Evolutionary conservation across 257 asterid genomes (phyloP).

Genomic region (Solanum ossicruentum): DNA sequence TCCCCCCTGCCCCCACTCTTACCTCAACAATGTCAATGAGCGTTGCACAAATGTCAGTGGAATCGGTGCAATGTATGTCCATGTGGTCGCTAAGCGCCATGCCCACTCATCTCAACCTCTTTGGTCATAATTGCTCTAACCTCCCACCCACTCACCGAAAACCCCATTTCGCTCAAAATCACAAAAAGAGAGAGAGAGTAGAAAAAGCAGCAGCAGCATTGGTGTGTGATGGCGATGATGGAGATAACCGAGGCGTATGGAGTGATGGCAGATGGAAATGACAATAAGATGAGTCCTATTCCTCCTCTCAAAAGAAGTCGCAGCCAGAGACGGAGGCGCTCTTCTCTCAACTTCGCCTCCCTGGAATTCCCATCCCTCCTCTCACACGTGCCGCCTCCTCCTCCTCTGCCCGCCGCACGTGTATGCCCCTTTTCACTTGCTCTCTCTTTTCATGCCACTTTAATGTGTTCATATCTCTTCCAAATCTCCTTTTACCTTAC

Average conservation of each 20-base stretch:
- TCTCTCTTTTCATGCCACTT: no score
- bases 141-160: background rate
- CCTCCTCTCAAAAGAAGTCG: slow-evolving; percentile 25
- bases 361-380: slow-evolving; percentile 7
- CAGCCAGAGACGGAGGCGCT: slow-evolving; percentile 32
- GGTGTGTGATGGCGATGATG: background rate
- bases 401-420: slow-evolving; percentile 10
- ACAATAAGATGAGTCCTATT: background rate
- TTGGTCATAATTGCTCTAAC: background rate
- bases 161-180: background rate
- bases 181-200: background rate
- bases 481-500: no score
- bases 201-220: background rate
- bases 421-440: background rate
- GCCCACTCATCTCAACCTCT: background rate
- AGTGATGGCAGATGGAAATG: background rate
- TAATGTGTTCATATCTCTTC: no score
- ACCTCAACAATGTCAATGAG: slow-evolving; percentile 12
- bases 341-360: slow-evolving; percentile 18
- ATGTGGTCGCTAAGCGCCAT: slow-evolving; percentile 11
- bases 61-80: background rate
- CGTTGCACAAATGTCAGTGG: slow-evolving; percentile 38
- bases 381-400: slow-evolving; percentile 16
- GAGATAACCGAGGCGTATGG: slow-evolving; percentile 4
- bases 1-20: background rate